A percentile compares a stretch with the other conserved stretches of the same genome.
These are phyloP conservation scores for Orychophragmus violaceus DNA, from an alignment of 345 rosid genomes.

Conservation along the genomic window DNA sequence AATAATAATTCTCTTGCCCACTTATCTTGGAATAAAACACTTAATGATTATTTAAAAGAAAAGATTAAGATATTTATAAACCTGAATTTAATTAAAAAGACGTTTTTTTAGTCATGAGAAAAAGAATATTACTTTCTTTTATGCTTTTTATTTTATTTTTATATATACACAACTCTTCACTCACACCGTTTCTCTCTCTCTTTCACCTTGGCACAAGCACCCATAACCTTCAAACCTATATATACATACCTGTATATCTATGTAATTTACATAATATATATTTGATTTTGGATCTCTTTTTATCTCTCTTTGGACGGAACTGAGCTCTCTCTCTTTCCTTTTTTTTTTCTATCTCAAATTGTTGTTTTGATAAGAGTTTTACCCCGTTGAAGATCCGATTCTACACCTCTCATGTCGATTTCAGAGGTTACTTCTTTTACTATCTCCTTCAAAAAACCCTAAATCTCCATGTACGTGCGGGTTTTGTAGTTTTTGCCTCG, in stretches of 20 bases:
- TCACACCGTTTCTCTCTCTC: neutral
- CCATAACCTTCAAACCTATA: constrained; percentile 27
- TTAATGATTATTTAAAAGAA: neutral
- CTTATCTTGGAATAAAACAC: constrained; percentile 30
- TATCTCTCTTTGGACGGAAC: no score
- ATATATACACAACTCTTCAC: neutral
- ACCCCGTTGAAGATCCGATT: constrained; percentile 21
- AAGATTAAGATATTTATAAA: constrained; percentile 1
- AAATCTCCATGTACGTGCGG: constrained; percentile 9
- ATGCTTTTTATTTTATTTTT: neutral
- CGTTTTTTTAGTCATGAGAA: constrained; percentile 5
- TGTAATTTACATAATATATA: constrained; percentile 15
- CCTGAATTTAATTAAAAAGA: constrained; percentile 14
- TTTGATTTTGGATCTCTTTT: constrained; percentile 27
- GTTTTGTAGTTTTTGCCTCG: constrained; percentile 17
- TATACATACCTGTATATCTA: constrained; percentile 15
- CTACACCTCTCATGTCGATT: constrained; percentile 23
- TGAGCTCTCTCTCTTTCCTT: constrained; percentile 17
- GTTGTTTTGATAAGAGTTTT: constrained; percentile 16
- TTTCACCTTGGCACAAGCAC: constrained; percentile 33
- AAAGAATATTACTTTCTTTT: constrained; percentile 1
- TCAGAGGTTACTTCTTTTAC: constrained; percentile 17
- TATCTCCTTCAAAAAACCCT: constrained; percentile 29
- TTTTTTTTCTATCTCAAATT: neutral
- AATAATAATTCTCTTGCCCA: constrained; percentile 19